phyloP scores from a whole-genome alignment of 495 filamentous ascomycete genomes.

The Amorphotheca resinae region DNA sequence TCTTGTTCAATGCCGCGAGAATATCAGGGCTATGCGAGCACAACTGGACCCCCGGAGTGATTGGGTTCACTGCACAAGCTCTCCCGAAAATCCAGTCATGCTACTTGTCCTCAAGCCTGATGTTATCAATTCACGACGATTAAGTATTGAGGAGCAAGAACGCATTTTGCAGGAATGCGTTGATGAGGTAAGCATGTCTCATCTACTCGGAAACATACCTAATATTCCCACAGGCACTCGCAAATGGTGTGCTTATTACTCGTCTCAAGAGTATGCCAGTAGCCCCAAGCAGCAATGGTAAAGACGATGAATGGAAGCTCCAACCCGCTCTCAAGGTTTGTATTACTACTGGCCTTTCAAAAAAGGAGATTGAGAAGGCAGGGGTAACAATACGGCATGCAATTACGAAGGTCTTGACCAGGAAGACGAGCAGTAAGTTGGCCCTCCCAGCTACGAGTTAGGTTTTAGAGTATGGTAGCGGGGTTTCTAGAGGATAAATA shows the following conservation, averaged over 20 bases:
- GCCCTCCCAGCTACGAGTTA: constrained; percentile 10
- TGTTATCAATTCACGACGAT: constrained; percentile 54
- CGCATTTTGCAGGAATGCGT: constrained; percentile 76
- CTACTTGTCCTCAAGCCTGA: constrained; percentile 78
- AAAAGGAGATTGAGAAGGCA: constrained; percentile 91
- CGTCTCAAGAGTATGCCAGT: constrained; percentile 67
- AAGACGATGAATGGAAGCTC: constrained; percentile 48
- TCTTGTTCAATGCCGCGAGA: constrained; percentile 62
- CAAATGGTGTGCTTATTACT: constrained; percentile 79
- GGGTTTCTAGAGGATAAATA: too few species aligned
- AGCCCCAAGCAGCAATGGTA: constrained; percentile 43
- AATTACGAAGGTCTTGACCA: constrained; percentile 72
- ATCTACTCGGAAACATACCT: constrained; percentile 29
- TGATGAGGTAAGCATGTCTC: constrained; percentile 60
- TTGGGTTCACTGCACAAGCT: constrained; percentile 74
- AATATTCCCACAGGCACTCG: constrained; percentile 40
- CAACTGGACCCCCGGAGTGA: constrained; percentile 90
- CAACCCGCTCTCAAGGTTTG: constrained; percentile 81
- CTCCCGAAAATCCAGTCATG: constrained; percentile 75
- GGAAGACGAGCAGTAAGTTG: constrained; percentile 22
- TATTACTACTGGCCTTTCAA: constrained; percentile 71
- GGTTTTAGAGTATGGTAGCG: too few species aligned
- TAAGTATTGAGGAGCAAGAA: constrained; percentile 67
- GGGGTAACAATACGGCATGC: constrained; percentile 81
- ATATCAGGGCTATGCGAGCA: constrained; percentile 65